phyloP scores from a whole-genome alignment of 2,329 filamentous ascomycete species.

The Pseudohalonectria lignicola region DNA sequence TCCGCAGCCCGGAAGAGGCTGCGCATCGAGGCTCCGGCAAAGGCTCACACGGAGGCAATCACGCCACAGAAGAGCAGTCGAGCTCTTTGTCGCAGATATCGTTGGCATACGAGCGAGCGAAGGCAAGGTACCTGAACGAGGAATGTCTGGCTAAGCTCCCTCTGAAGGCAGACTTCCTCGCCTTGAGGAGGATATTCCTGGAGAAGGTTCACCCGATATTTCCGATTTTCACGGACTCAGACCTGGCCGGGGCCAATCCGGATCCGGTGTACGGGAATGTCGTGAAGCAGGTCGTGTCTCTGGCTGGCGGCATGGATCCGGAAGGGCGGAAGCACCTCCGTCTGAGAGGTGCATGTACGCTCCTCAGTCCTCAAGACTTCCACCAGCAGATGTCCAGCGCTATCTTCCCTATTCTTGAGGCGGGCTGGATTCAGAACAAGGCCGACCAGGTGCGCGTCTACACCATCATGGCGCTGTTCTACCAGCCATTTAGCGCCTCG shows the following conservation, averaged over 20 bases:
- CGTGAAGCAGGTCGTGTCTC: conserved; percentile 40
- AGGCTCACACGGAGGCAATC: no score
- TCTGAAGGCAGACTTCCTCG: conserved; percentile 30
- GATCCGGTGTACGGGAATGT: conserved; percentile 25
- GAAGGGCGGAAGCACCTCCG: conserved; percentile 25
- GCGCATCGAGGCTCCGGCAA: conserved; percentile 1
- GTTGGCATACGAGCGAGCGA: conserved; percentile 7
- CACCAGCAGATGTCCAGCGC: conserved; percentile 35
- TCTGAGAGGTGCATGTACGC: no score
- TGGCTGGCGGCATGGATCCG: conserved; percentile 32
- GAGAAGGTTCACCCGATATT: conserved; percentile 44
- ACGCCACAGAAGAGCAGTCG: neutral
- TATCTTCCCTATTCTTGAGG: conserved; percentile 37
- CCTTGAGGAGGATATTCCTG: conserved; percentile 33
- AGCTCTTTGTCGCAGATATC: conserved; percentile 4
- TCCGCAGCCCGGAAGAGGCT: neutral
- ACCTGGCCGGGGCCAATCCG: conserved; percentile 11
- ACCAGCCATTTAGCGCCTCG: conserved; percentile 40
- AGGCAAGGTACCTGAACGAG: conserved; percentile 6
- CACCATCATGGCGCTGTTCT: conserved; percentile 45
- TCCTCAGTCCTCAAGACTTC: conserved; percentile 34
- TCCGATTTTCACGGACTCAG: conserved; percentile 32
- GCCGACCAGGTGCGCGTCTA: conserved; percentile 43
- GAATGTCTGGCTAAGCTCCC: conserved; percentile 37
- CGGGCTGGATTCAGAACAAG: conserved; percentile 41